phyloP scores from a whole-genome alignment of 2,329 filamentous ascomycete genomes.

The Apiospora arundinis region DNA sequence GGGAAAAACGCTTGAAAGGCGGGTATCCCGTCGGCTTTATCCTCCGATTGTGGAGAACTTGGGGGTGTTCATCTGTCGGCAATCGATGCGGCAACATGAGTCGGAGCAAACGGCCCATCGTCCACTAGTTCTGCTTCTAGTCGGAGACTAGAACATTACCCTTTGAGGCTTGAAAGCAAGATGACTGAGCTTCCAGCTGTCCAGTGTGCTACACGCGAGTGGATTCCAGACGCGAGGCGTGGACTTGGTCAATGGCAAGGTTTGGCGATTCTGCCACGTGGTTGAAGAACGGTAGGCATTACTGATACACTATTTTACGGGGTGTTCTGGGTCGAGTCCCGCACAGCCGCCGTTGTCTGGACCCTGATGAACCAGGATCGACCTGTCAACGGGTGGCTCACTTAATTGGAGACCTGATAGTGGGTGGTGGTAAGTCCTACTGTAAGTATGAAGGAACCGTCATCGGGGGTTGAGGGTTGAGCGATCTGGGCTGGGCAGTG shows the following conservation, averaged over 20 bases:
- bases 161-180: too few species aligned
- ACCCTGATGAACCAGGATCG: background rate
- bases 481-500: background rate
- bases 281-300: too few species aligned
- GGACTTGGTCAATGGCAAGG: background rate
- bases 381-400: background rate
- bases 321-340: too few species aligned
- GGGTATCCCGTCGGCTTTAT: background rate
- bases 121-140: too few species aligned
- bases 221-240: background rate
- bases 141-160: background rate
- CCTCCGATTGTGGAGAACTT: background rate
- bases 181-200: too few species aligned
- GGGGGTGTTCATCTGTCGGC: background rate
- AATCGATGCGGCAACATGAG: background rate
- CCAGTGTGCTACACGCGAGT: too few species aligned
- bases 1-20: background rate
- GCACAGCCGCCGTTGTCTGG: too few species aligned
- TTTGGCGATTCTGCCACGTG: background rate
- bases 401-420: background rate
- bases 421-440: too few species aligned
- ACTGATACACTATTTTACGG: too few species aligned
- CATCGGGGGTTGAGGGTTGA: background rate
- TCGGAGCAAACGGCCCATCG: background rate
- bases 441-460: background rate